phyloP scores from a whole-genome alignment of 192 early-diverging fungal species.

The Coemansia sp. region DNA sequence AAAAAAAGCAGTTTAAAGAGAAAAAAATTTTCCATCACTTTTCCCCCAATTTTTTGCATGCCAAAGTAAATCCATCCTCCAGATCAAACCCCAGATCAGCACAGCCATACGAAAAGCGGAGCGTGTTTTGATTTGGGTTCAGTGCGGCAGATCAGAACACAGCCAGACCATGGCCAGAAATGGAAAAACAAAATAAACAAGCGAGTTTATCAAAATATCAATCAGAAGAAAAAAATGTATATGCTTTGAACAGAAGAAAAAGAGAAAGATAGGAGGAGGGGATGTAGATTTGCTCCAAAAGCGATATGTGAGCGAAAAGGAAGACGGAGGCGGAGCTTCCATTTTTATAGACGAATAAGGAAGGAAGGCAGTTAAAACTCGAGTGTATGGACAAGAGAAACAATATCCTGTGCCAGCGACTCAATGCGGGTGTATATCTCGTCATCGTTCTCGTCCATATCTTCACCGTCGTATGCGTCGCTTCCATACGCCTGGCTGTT shows the following conservation, averaged over 20 bases:
- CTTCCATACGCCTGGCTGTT: constrained; percentile 36
- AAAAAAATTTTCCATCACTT: background rate
- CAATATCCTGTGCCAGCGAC: constrained; percentile 43
- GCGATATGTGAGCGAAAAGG: background rate
- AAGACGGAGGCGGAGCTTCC: constrained; percentile 1
- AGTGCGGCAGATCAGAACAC: too few relatives aligned
- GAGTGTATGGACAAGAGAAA: constrained; percentile 33
- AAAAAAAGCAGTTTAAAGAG: too few relatives aligned
- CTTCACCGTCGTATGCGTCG: constrained; percentile 24
- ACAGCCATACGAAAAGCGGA: background rate
- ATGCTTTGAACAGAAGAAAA: constrained; percentile 1
- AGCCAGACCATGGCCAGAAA: too few relatives aligned
- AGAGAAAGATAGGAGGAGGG: background rate
- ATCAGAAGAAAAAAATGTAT: constrained; percentile 1
- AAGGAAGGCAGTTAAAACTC: constrained; percentile 13
- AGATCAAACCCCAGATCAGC: background rate
- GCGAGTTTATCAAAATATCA: background rate
- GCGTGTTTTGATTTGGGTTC: too few relatives aligned
- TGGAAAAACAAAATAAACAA: background rate
- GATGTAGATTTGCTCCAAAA: background rate
- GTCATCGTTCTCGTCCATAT: constrained; percentile 32
- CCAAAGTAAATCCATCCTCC: background rate
- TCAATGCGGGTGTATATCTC: constrained; percentile 50
- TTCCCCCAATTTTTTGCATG: background rate
- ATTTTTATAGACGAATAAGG: constrained; percentile 2